Evolutionary conservation across 1,284 basidiomycete species (phyloP), one percentile per base, ranked within the genome.

Genomic region (Coniferiporia sulphurascens): DNA sequence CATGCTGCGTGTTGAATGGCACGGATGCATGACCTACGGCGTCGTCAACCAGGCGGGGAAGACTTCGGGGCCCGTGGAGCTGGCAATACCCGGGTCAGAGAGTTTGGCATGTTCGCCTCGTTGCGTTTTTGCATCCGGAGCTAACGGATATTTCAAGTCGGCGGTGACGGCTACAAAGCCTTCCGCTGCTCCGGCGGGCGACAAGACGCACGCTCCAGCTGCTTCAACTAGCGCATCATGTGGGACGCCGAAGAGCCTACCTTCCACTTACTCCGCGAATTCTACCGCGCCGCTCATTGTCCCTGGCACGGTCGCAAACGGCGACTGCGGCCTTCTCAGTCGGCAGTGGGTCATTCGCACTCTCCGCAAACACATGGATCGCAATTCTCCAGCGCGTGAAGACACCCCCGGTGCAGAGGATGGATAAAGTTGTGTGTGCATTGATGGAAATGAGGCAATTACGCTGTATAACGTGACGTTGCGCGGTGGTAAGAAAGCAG

Each of bases 111-210:
- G n/a, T n/a, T n/a, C n/a, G n/a, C 27, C 27, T 27, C 5, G 27
- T 27, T 27, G 27, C 5, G 5, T 27, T 27, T 27, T 27, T 27
- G 27, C 27, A 27, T 27, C 27, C 27, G 27, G 27, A 27, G 5
- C 27, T 27, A 27, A 27, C 27, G 27, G 27, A 27, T 5, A 27
- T 27, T 27, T 27, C 27, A 2, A 82, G 80, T 79, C 65, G 82
- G 82, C 57, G 83, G 83, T 38, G 71, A 83, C 66, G 73, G 68
- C 63, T 71, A 71, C 9, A 70, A 70, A 0, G 72, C 69, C 81
- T n/a, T n/a, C n/a, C n/a, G n/a, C n/a, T n/a, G n/a, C n/a, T n/a
- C n/a, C 27, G 81, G 82, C 50, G 82, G 82, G 17, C 71, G 78
- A 45, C 76, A 78, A n/a, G 71, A 72, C 41, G 62, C 70, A 45